phyloP scores from a whole-genome alignment of 1,284 basidiomycete species.

The Hymenochaete sp. region DNA sequence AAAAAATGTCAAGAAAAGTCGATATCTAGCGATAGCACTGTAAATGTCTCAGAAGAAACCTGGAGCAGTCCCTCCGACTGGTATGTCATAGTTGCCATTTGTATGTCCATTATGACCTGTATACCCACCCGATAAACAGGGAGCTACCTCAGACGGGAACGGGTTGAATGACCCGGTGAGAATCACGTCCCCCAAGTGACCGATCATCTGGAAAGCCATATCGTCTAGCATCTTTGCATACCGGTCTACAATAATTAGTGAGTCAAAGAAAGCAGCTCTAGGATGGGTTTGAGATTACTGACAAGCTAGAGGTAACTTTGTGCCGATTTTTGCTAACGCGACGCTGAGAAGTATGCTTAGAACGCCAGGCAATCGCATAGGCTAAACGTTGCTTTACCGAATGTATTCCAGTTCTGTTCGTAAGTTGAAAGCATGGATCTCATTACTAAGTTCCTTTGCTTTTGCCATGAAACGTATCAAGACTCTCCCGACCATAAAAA shows the following conservation, averaged over 20 bases:
- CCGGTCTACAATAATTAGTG: constrained; percentile 37
- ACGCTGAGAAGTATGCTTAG: constrained; percentile 30
- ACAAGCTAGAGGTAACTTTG: constrained; percentile 56
- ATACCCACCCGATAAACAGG: no score
- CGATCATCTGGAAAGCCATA: constrained; percentile 27
- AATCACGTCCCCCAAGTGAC: constrained; percentile 15
- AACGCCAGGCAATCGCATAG: neutral
- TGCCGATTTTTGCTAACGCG: constrained; percentile 52
- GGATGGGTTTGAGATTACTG: constrained; percentile 19
- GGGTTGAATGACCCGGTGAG: constrained; percentile 13
- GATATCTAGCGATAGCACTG: no score
- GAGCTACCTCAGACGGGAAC: no score
- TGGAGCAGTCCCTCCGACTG: no score
- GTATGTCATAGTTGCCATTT: no score
- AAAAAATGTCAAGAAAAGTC: no score
- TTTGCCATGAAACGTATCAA: constrained; percentile 55
- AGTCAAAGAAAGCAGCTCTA: neutral
- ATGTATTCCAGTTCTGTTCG: constrained; percentile 57
- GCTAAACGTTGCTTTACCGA: constrained; percentile 36
- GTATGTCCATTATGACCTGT: no score
- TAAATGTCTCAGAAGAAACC: no score
- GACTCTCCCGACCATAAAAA: constrained; percentile 58
- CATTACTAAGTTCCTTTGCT: constrained; percentile 42
- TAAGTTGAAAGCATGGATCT: constrained; percentile 46
- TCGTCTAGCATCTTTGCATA: constrained; percentile 56